Evolutionary conservation across 2,329 filamentous ascomycete genomes (phyloP).

Genomic region (Trichoderma sp.): DNA sequence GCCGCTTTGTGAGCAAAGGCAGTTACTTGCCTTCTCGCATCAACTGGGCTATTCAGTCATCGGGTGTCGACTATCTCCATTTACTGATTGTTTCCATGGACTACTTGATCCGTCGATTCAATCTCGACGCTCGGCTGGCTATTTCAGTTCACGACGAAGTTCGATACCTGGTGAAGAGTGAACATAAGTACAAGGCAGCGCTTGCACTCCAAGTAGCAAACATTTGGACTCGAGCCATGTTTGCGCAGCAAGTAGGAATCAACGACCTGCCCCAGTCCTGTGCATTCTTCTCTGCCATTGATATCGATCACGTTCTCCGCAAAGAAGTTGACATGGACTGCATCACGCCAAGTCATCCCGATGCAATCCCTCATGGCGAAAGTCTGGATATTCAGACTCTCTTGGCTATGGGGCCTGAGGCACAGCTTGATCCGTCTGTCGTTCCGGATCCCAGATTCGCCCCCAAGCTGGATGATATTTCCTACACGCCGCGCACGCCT

Average conservation of each 20-base stretch:
- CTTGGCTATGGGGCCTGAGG: constrained; percentile 70
- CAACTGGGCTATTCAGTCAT: constrained; percentile 99
- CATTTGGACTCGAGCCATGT: constrained; percentile 96
- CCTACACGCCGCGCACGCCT: constrained; percentile 71
- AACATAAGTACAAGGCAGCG: constrained; percentile 85
- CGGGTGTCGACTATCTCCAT: constrained; percentile 95
- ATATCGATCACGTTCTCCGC: constrained; percentile 92
- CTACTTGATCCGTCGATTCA: constrained; percentile 83
- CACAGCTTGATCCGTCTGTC: constrained; percentile 69
- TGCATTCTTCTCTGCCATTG: constrained; percentile 93
- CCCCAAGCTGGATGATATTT: constrained; percentile 64
- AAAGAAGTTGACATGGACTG: constrained; percentile 99
- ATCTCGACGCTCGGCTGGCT: constrained; percentile 80
- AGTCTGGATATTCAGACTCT: constrained; percentile 81
- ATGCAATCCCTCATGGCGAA: constrained; percentile 81
- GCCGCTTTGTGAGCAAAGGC: constrained; percentile 82
- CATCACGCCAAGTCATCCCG: constrained; percentile 82
- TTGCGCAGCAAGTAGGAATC: constrained; percentile 94
- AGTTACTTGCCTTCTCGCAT: constrained; percentile 95
- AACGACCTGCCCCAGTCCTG: constrained; percentile 91
- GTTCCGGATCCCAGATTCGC: constrained; percentile 55
- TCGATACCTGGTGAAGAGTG: constrained; percentile 82
- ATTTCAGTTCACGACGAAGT: constrained; percentile 99
- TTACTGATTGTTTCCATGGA: constrained; percentile 94
- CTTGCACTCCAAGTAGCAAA: constrained; percentile 95